phyloP scores from a whole-genome alignment of 495 filamentous ascomycete genomes.

The Aspergillus ellipticus region DNA sequence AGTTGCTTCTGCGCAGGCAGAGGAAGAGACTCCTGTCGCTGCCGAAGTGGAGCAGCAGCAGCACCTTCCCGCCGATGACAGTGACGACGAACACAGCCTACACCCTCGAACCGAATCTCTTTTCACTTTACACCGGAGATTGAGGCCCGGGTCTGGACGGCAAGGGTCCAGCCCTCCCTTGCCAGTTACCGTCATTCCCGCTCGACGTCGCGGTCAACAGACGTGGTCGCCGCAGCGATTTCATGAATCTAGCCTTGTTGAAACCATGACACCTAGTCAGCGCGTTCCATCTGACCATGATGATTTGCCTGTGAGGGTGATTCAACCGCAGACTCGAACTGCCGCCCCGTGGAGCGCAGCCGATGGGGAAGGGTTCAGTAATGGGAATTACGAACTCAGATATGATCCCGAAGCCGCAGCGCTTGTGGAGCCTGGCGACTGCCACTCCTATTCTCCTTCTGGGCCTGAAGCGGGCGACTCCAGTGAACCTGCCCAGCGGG shows the following conservation, averaged over 20 bases:
- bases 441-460: not conserved
- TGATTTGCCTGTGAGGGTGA: slow-evolving; percentile 35
- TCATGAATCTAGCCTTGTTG: slow-evolving; percentile 15
- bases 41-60: slow-evolving; percentile 3
- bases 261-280: slow-evolving; percentile 13
- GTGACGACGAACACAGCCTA: slow-evolving; percentile 20
- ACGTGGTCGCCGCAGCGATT: slow-evolving; percentile 41
- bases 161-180: slow-evolving; percentile 34
- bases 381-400: slow-evolving; percentile 31
- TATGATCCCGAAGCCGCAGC: slow-evolving; percentile 47
- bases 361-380: slow-evolving; percentile 25
- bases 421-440: slow-evolving; percentile 31
- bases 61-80: slow-evolving; percentile 15
- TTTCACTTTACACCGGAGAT: slow-evolving; percentile 30
- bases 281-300: slow-evolving; percentile 13
- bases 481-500: not conserved
- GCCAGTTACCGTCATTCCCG: slow-evolving; percentile 66
- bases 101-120: slow-evolving; percentile 23
- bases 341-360: slow-evolving; percentile 40
- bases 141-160: slow-evolving; percentile 21
- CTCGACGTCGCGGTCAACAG: slow-evolving; percentile 52
- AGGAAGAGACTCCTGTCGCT: slow-evolving; percentile 28
- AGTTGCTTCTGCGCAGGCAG: slow-evolving; percentile 47
- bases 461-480: not conserved
- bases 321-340: slow-evolving; percentile 35